A percentile compares a stretch with the other conserved stretches of the same genome.
Evolutionary conservation across 352 stramenopile genomes (phyloP).

Genomic region (Globisporangium orthogonon): DNA sequence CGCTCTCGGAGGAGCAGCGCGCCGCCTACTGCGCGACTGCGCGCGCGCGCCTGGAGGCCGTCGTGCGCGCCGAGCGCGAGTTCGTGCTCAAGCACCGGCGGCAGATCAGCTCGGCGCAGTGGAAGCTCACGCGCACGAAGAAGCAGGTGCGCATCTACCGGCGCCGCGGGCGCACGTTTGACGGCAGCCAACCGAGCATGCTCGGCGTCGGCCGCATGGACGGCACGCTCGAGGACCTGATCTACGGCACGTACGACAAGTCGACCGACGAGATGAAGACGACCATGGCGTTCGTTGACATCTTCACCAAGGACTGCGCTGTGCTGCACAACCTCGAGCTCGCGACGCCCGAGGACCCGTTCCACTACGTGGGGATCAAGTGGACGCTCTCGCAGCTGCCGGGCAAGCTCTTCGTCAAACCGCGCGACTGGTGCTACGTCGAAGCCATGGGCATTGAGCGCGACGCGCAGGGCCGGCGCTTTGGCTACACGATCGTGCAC

Average conservation of each 20-base stretch:
- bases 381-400: conserved; percentile 39
- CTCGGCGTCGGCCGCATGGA: conserved; percentile 34
- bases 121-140: conserved; percentile 14
- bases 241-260: conserved; percentile 40
- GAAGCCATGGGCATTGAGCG: conserved; percentile 42
- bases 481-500: conserved; percentile 40
- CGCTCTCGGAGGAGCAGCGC: conserved; percentile 2
- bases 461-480: conserved; percentile 22
- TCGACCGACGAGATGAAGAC: conserved; percentile 36
- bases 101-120: conserved; percentile 5
- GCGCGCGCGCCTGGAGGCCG: conserved; percentile 6
- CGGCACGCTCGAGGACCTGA: conserved; percentile 40
- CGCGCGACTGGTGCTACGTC: conserved; percentile 26
- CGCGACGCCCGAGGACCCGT: conserved; percentile 26
- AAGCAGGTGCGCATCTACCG: conserved; percentile 39
- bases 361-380: conserved; percentile 49
- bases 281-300: conserved; percentile 24
- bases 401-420: conserved; percentile 12
- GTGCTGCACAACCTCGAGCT: conserved; percentile 35
- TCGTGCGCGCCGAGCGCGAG: conserved; percentile 8
- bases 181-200: conserved; percentile 20
- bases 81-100: conserved; percentile 3
- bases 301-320: conserved; percentile 27
- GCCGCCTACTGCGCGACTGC: conserved; percentile 1
- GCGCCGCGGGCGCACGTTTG: conserved; percentile 10